Evolutionary conservation across 2,329 filamentous ascomycete species (phyloP), one percentile per base, ranked within the genome.

Genomic region (Uncinocarpus reesii): DNA sequence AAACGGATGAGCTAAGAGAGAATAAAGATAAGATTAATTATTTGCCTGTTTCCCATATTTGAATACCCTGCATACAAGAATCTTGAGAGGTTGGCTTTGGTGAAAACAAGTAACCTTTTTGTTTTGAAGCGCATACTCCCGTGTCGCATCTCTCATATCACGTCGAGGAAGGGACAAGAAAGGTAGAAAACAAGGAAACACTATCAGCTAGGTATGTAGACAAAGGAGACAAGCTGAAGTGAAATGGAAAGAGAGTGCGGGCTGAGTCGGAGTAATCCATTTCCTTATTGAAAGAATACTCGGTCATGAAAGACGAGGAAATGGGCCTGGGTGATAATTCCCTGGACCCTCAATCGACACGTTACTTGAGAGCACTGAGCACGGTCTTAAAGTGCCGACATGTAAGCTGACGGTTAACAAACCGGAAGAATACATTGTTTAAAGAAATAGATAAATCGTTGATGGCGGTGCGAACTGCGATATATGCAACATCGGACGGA

Each of bases 231-330:
- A 51, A 55, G 55, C 46, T 42, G 47, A 51, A 53, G 35, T 48
- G 53, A 55, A 58, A 52, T 55, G 47, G 53, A 54, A 58, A 52
- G 52, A 48, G 40, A 45, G 31, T 56, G 53, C 57, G 55, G 54
- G 20, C 6, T 13, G 15, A 32, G 42, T 8, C 31, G 20, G 21
- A 26, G 24, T 34, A 24, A 26, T 28, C 8, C n/a, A 4, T 18
- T 16, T 7, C 31, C 7, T 2, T 24, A 36, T 44, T 36, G 3
- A 40, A 40, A 29, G n/a, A 20, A 20, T 7, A 18, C 11, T n/a
- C n/a, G 7, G 13, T 24, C 16, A 29, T 44, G 20, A 36, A 35
- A 23, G 28, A 15, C 29, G 35, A 24, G 42, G 24, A n/a, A 35
- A 13, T 3, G 16, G 15, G 31, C 18, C 24, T 32, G 28, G 34